These are phyloP conservation scores for Candida glucosophila DNA, from an alignment of 1,139 yeast species.

Conservation along the genomic window DNA sequence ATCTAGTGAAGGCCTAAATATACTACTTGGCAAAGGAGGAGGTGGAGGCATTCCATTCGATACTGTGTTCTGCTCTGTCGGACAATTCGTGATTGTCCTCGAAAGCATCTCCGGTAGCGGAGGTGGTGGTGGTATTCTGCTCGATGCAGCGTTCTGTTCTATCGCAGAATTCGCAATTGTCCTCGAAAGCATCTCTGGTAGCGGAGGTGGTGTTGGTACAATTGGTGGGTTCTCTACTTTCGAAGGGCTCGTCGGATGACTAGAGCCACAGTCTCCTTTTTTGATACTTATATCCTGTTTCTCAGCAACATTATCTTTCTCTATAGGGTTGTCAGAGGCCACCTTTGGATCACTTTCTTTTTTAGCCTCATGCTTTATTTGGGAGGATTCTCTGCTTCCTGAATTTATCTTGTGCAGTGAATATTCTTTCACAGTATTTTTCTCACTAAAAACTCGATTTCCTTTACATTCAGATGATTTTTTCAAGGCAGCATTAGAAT, in stretches of 20 bases:
- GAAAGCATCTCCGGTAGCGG: slow-evolving; percentile 6
- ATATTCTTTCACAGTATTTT: too few species aligned
- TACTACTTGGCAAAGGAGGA: slow-evolving; percentile 6
- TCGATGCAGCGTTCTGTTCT: not conserved
- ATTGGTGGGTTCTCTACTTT: not conserved
- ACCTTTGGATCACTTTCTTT: too few species aligned
- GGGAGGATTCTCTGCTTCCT: too few species aligned
- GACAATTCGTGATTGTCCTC: not conserved
- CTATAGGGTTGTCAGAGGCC: too few species aligned
- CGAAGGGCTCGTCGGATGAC: not conserved
- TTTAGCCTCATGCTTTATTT: too few species aligned
- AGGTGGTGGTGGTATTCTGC: slow-evolving; percentile 12
- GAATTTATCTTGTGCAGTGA: too few species aligned
- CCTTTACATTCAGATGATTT: too few species aligned
- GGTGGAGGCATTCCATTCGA: slow-evolving; percentile 11
- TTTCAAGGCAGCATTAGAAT: too few species aligned
- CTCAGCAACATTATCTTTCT: too few species aligned
- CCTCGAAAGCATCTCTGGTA: slow-evolving; percentile 7
- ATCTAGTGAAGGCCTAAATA: not conserved
- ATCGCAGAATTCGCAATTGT: not conserved
- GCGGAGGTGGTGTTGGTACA: slow-evolving; percentile 5
- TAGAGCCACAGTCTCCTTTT: too few species aligned
- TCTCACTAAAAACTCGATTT: too few species aligned
- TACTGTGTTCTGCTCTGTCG: not conserved
- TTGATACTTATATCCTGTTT: too few species aligned